Evolutionary conservation across 1,139 yeast genomes (phyloP).

Genomic region (Suhomyces yuchorum): DNA sequence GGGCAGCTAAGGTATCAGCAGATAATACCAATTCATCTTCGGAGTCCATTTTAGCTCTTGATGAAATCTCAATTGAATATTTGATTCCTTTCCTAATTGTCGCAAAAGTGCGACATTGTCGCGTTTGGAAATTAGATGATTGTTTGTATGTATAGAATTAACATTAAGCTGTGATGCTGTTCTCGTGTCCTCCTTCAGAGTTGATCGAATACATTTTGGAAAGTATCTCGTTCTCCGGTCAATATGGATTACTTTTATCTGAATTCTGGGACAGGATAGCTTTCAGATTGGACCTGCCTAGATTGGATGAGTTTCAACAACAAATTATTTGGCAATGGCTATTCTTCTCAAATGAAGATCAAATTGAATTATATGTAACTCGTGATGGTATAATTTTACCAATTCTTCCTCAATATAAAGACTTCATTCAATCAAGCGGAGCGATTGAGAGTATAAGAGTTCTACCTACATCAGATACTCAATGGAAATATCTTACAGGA

Average conservation of each 20-base stretch:
- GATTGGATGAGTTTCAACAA: slow-evolving; percentile 38
- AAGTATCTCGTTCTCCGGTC: slow-evolving; percentile 41
- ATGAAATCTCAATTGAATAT: neutral
- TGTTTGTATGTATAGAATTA: too few relatives aligned
- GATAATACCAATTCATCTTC: slow-evolving; percentile 56
- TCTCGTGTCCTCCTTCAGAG: slow-evolving; percentile 25
- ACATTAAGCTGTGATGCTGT: slow-evolving; percentile 19
- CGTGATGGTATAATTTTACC: slow-evolving; percentile 20
- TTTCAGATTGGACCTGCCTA: slow-evolving; percentile 21
- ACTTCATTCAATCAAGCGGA: slow-evolving; percentile 23
- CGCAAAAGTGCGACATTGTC: neutral
- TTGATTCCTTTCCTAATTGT: slow-evolving; percentile 5
- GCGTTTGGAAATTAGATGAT: too few relatives aligned
- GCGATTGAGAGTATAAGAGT: slow-evolving; percentile 24
- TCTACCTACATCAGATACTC: slow-evolving; percentile 42
- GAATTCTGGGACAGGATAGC: slow-evolving; percentile 36
- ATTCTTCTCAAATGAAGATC: slow-evolving; percentile 27
- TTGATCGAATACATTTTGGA: slow-evolving; percentile 32
- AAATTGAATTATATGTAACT: slow-evolving; percentile 23
- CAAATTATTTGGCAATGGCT: slow-evolving; percentile 46
- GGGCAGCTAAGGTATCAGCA: slow-evolving; percentile 73
- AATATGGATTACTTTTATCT: slow-evolving; percentile 30
- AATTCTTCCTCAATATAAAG: slow-evolving; percentile 24
- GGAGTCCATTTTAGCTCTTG: slow-evolving; percentile 27
- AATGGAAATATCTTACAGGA: slow-evolving; percentile 46